Conservation (phyloP, 169 alveolate species). For the Eimeria zaria region DNA sequence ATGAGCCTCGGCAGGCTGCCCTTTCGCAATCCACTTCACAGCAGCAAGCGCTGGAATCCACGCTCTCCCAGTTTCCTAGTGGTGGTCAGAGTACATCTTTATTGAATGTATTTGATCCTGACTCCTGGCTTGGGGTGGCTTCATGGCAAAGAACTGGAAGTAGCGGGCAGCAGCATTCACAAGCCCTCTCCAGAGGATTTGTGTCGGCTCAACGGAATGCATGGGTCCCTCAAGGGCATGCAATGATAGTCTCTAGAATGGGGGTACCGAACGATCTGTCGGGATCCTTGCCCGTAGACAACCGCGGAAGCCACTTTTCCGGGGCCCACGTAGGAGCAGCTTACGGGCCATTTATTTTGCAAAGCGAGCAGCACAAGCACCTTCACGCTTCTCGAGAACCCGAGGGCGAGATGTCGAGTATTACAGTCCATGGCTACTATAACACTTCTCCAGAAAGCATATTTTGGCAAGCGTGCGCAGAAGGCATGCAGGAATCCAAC, state of each 20-base stretch:
- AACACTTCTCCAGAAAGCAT: neutral
- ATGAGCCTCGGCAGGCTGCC: neutral
- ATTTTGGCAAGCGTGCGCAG: neutral
- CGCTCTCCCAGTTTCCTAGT: neutral
- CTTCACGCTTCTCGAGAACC: neutral
- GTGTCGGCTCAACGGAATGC: neutral
- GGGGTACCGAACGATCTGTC: neutral
- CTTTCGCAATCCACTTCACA: neutral
- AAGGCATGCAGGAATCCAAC: neutral
- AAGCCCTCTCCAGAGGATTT: neutral
- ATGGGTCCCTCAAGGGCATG: neutral
- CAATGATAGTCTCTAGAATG: neutral
- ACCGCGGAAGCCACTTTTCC: neutral
- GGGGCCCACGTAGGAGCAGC: neutral
- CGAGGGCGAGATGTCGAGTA: too few species aligned
- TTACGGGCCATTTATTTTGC: neutral
- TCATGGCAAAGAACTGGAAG: neutral
- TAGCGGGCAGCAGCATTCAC: neutral
- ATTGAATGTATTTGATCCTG: neutral
- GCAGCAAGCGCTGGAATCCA: neutral
- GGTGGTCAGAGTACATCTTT: neutral
- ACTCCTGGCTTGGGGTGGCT: neutral
- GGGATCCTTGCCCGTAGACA: neutral
- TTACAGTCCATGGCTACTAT: neutral
- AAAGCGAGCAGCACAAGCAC: neutral